Base-by-base conservation (phyloP, 2,329 filamentous ascomycete species). In the Sporothrix brasiliensis region DNA sequence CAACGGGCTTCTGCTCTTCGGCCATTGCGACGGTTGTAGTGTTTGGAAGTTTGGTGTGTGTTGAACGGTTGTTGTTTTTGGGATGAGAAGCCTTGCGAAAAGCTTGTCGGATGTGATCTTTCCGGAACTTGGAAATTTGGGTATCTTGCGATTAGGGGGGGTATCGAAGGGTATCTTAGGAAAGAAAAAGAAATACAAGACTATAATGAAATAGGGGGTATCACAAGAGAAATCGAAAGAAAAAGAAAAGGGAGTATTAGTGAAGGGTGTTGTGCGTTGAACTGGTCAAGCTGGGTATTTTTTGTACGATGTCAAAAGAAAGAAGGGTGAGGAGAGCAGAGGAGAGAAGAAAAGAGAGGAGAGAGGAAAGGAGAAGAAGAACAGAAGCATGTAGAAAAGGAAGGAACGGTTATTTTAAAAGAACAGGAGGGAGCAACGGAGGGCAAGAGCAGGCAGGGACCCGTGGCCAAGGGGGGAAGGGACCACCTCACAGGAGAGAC, bases 1-100 rank as follows among this genome's bases (percentile, higher is more conserved):
- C 89, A 77, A 87, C 84, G 79, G 89, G 86, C 84, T 93, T 92
- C 81, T 89, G 86, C 81, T 84, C 85, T 78, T 92, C 90, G 83
- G 91, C 88, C 90, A 92, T 92, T 85, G 77, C 86, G 83, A 80
- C 78, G 69, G 49, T 56, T 79, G 74, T 71, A 77, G 78, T 73
- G 72, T 75, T 67, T 74, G 74, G 71, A 73, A n/a, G 71, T 69
- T 73, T 68, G 50, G 52, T 67, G 44, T 27, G 39, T n/a, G 34
- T 67, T 65, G 47, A 58, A 14, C 24, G 67, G 66, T 54, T 44
- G 49, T 34, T 54, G n/a, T 30, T n/a, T n/a, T 30, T 58, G 30
- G 34, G 21, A 65, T 44, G 50, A 53, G 34, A 52, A 50, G 60
- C 39, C 39, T 60, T 24, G 44, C 52, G 19, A n/a, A 60, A 30